A percentile compares a stretch with the other conserved stretches of the same genome.
phyloP scores from a whole-genome alignment of 2,329 filamentous ascomycete species.

The Chalara sp. region DNA sequence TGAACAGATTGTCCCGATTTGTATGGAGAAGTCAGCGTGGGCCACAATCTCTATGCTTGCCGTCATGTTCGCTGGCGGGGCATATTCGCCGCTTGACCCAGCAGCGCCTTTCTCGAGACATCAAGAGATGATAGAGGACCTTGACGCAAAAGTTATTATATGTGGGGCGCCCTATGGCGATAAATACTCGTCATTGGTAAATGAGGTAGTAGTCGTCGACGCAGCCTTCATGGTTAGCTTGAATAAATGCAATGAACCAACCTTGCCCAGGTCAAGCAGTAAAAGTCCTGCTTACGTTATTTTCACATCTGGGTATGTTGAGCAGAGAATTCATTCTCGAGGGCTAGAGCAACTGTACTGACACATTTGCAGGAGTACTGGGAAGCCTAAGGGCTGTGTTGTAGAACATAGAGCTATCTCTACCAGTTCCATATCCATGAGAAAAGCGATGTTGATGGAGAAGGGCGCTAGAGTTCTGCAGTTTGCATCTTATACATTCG shows the following conservation, averaged over 20 bases:
- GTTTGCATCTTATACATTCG: background rate
- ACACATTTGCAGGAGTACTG: too few species aligned
- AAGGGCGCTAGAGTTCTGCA: background rate
- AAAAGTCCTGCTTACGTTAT: too few species aligned
- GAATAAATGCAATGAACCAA: too few species aligned
- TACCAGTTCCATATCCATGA: too few species aligned
- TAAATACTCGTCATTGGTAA: background rate
- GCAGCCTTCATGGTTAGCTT: too few species aligned
- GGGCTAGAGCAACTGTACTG: too few species aligned
- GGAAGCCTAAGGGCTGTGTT: too few species aligned
- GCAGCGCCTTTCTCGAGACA: slow-evolving; percentile 21
- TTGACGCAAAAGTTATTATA: background rate
- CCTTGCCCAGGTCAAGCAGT: too few species aligned
- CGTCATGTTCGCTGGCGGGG: slow-evolving; percentile 19
- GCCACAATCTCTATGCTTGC: slow-evolving; percentile 20
- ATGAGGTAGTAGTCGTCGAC: background rate
- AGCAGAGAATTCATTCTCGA: too few species aligned
- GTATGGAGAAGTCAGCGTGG: slow-evolving; percentile 22
- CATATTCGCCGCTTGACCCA: slow-evolving; percentile 23
- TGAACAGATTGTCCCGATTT: slow-evolving; percentile 15
- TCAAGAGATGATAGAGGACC: background rate
- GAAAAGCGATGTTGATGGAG: too few species aligned
- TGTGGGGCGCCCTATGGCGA: background rate
- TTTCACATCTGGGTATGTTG: too few species aligned
- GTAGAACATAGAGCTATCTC: too few species aligned